phyloP scores from a whole-genome alignment of 2,329 filamentous ascomycete genomes.

The Cladosporium sp. region DNA sequence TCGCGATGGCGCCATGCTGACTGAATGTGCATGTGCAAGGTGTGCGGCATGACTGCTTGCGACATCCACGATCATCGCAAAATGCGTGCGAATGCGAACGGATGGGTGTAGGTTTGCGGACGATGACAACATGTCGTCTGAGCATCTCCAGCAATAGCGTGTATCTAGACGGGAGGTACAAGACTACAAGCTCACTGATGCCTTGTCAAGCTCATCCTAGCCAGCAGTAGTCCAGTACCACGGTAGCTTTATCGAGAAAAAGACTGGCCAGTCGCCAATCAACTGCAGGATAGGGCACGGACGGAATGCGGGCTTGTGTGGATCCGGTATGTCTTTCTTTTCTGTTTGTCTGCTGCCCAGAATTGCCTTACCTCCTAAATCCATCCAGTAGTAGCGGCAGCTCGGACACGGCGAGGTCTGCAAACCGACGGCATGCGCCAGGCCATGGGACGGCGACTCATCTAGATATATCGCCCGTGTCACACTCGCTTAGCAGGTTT shows the following conservation, averaged over 20 bases:
- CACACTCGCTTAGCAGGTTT: not conserved
- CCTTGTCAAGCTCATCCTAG: not conserved
- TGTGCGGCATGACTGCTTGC: not conserved
- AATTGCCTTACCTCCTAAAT: not conserved
- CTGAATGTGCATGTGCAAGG: not conserved
- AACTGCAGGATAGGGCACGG: not conserved
- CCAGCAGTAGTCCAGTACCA: not conserved
- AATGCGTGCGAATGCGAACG: not conserved
- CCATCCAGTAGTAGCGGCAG: not conserved
- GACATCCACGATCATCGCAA: not conserved
- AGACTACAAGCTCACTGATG: not conserved
- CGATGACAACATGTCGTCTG: not conserved
- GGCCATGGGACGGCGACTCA: not conserved
- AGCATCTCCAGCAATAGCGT: not conserved
- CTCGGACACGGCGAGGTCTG: not conserved
- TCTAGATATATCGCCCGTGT: not conserved
- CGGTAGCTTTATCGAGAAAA: not conserved
- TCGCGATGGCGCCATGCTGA: conserved; percentile 7
- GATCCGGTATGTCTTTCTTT: not conserved
- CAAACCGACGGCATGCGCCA: not conserved
- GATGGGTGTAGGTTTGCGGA: not conserved
- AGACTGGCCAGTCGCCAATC: not conserved
- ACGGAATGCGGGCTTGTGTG: not conserved
- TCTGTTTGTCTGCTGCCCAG: not conserved
- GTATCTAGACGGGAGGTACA: not conserved